A percentile compares a stretch with the other conserved stretches of the same genome.
These are phyloP conservation scores for Gloeostereum incarnatum DNA, from an alignment of 768 basidiomycete species.

Conservation along the genomic window DNA sequence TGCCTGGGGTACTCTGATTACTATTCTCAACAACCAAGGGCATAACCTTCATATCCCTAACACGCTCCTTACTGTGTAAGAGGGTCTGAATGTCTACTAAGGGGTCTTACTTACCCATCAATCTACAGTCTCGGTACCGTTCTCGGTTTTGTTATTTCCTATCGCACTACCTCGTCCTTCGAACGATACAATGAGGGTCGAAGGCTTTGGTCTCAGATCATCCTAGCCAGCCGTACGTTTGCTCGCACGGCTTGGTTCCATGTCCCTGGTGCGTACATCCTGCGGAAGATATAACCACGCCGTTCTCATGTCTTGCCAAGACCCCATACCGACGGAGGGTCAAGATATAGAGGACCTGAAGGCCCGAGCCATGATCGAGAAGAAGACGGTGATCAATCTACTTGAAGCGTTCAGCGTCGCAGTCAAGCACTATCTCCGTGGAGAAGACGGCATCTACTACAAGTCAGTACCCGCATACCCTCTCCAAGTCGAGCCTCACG, in stretches of 20 bases:
- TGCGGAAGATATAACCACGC: not conserved
- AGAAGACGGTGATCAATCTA: conserved; percentile 61
- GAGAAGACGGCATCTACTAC: conserved; percentile 29
- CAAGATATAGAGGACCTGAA: conserved; percentile 21
- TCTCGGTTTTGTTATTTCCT: conserved; percentile 67
- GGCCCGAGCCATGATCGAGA: conserved; percentile 48
- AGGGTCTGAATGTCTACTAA: conserved; percentile 1
- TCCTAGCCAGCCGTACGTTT: conserved; percentile 44
- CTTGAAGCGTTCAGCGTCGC: conserved; percentile 58
- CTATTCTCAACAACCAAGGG: conserved; percentile 37
- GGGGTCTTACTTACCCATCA: not conserved
- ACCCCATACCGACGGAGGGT: conserved; percentile 3
- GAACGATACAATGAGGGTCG: conserved; percentile 74
- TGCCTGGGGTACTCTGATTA: conserved; percentile 52
- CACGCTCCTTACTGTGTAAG: conserved; percentile 65
- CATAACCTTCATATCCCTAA: conserved; percentile 32
- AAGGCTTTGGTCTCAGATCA: conserved; percentile 61
- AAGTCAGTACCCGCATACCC: conserved; percentile 3
- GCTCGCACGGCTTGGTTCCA: conserved; percentile 63
- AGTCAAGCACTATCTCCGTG: conserved; percentile 62
- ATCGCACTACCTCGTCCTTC: conserved; percentile 63
- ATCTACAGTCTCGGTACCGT: conserved; percentile 43
- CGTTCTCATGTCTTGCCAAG: conserved; percentile 17
- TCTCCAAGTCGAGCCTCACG: not conserved
- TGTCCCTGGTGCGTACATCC: conserved; percentile 38